phyloP scores from a whole-genome alignment of 2,329 filamentous ascomycete species.

The Ophiosphaerella narmari region DNA sequence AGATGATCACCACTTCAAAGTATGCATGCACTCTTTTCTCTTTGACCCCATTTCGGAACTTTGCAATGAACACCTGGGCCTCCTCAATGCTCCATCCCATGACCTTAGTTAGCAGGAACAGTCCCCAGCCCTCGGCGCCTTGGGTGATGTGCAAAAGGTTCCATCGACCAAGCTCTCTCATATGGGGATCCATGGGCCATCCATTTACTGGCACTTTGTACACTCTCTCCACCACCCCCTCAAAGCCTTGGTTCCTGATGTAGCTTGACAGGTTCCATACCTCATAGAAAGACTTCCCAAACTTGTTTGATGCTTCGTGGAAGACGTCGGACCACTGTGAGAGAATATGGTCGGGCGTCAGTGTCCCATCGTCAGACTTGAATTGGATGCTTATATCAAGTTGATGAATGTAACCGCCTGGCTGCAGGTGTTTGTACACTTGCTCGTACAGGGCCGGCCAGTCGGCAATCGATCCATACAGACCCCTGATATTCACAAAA shows the following conservation, averaged over 20 bases:
- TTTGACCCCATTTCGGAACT: constrained; percentile 37
- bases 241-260: constrained; percentile 33
- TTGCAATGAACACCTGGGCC: constrained; percentile 50
- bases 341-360: constrained; percentile 35
- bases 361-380: constrained; percentile 45
- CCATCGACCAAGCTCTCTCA: constrained; percentile 42
- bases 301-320: constrained; percentile 26
- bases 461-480: constrained; percentile 50
- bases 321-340: constrained; percentile 32
- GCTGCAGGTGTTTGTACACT: constrained; percentile 30
- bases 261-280: constrained; percentile 31
- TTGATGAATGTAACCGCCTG: constrained; percentile 48
- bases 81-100: constrained; percentile 47
- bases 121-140: constrained; percentile 33
- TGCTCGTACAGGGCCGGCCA: constrained; percentile 48
- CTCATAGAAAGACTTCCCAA: constrained; percentile 34
- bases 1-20: constrained; percentile 29
- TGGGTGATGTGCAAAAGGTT: constrained; percentile 37
- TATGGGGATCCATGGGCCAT: constrained; percentile 33
- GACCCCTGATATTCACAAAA: constrained; percentile 50
- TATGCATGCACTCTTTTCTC: constrained; percentile 39
- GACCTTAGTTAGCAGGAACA: constrained; percentile 33
- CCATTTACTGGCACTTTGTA: constrained; percentile 37
- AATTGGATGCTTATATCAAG: constrained; percentile 49
- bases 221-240: constrained; percentile 28